Percentiles rank a stretch among this genome's conserved stretches.
phyloP scores from a whole-genome alignment of 139 green algal species.

The Volvox reticuliferus region DNA sequence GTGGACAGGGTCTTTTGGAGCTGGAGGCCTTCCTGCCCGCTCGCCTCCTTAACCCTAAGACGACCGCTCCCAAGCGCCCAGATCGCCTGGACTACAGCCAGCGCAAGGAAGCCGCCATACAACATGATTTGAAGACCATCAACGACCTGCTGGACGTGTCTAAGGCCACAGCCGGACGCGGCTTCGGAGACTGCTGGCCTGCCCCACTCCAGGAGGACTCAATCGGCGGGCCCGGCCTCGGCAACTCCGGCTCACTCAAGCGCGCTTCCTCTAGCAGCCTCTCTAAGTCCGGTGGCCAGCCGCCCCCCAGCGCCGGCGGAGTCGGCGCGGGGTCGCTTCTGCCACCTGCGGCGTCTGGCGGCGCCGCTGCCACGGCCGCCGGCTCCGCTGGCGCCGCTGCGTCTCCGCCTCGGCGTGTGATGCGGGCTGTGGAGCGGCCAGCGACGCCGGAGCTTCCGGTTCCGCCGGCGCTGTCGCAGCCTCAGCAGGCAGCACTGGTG shows the following conservation, averaged over 20 bases:
- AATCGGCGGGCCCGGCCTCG: background rate
- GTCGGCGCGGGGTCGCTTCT: background rate
- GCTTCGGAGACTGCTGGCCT: slow-evolving; percentile 77
- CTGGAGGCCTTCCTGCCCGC: slow-evolving; percentile 68
- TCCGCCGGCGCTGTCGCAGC: slow-evolving; percentile 20
- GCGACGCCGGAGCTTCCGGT: slow-evolving; percentile 56
- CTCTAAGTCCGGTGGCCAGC: background rate
- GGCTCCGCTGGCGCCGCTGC: too few species aligned
- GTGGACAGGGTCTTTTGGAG: slow-evolving; percentile 55
- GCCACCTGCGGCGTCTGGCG: background rate
- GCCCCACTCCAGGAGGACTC: slow-evolving; percentile 53
- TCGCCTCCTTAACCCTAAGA: slow-evolving; percentile 54
- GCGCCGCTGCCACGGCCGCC: background rate
- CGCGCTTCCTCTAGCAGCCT: background rate
- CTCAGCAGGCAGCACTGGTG: slow-evolving; percentile 59
- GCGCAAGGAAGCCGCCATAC: slow-evolving; percentile 63
- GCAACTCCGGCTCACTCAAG: background rate
- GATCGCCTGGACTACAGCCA: slow-evolving; percentile 66
- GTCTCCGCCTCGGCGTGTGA: slow-evolving; percentile 1
- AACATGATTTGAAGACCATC: slow-evolving; percentile 72
- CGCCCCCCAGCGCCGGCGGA: background rate
- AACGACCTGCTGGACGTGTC: slow-evolving; percentile 68
- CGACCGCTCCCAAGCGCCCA: slow-evolving; percentile 44
- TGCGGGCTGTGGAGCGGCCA: slow-evolving; percentile 53
- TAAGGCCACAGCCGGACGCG: slow-evolving; percentile 62